Evolutionary conservation across 805 yeast species (phyloP), one percentile per base, ranked within the genome.

Genomic region (Brettanomyces anomalus): DNA sequence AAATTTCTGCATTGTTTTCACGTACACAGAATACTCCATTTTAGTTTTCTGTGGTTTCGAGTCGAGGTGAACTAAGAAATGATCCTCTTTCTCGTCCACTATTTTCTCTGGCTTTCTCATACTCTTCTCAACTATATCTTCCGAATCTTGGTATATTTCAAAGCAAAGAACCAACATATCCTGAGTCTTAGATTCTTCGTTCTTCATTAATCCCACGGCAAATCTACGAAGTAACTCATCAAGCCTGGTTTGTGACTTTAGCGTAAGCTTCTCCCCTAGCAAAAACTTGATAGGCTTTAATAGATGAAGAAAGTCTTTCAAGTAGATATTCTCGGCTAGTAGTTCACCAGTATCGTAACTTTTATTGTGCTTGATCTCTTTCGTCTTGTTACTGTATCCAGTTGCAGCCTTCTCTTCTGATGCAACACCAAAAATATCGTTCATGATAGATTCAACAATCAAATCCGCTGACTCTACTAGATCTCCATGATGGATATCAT

Each of bases 361-460:
- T 64, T 87, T 87, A 56, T 85, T 86, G 49, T 78, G 81, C 58
- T 87, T 89, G 31, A 93, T 90, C 66, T 90, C 98, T 53, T 83
- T 85, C 79, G 88, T 85, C 47, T 81, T 79, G 26, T 85, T 80
- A 41, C 75, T 76, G 55, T 93, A 90, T 16, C 88, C 96, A 47
- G 88, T 97, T 4, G 93, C 89, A 49, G 93, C 97, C 58, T 93
- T 90, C 55, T 93, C 97, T 56, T 82, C 83, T 31, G 96, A 95
- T 3, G 95, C 85, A 8, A 81, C 74, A 19, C 98, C 98, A 61
- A 93, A 89, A 4, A 79, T 74, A 55, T 90, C 96, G 55, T 88
- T 95, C 96, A 90, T 90, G 18, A 89, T 70, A 14, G 87, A 68
- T 18, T 76, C 79, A 50, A 81, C 79, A 11, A 89, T 64, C 43